Conservation (phyloP, 371 early-diverging fungal species). For the Actinomucor elegans region DNA sequence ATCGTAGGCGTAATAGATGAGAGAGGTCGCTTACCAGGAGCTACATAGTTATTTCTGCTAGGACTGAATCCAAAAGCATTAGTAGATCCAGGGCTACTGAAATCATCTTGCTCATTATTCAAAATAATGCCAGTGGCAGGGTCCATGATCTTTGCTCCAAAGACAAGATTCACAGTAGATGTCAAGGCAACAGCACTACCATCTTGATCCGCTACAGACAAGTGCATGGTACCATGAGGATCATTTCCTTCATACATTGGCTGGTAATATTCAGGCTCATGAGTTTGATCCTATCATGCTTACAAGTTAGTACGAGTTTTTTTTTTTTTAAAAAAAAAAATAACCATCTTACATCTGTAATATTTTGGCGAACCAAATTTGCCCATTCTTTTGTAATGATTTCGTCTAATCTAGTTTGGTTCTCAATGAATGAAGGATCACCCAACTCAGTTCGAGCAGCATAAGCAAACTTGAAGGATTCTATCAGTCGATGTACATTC, state of each 20-base stretch:
- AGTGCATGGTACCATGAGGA: constrained; percentile 96
- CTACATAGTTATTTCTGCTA: neutral
- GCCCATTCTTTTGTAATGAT: constrained; percentile 74
- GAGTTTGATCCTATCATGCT: constrained; percentile 33
- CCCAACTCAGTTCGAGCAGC: constrained; percentile 81
- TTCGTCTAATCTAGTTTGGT: constrained; percentile 49
- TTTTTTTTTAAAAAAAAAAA: neutral
- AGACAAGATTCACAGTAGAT: constrained; percentile 90
- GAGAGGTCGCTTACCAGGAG: constrained; percentile 88
- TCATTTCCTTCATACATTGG: constrained; percentile 73
- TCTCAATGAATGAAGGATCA: constrained; percentile 70
- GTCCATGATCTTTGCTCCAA: constrained; percentile 95
- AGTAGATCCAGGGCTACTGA: constrained; percentile 65
- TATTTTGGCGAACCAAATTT: constrained; percentile 58
- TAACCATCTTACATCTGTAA: constrained; percentile 53
- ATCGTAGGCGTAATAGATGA: constrained; percentile 92
- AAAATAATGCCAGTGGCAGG: constrained; percentile 93
- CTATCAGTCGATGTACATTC: constrained; percentile 79
- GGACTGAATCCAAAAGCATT: constrained; percentile 1
- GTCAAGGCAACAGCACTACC: constrained; percentile 89
- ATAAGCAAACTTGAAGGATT: constrained; percentile 89
- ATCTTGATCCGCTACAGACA: constrained; percentile 85
- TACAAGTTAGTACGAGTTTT: too few relatives aligned
- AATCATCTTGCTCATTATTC: constrained; percentile 98
- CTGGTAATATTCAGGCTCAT: constrained; percentile 67